Base-by-base conservation (phyloP, 208 protist species). In the Trypanosomatidae sp. region DNA sequence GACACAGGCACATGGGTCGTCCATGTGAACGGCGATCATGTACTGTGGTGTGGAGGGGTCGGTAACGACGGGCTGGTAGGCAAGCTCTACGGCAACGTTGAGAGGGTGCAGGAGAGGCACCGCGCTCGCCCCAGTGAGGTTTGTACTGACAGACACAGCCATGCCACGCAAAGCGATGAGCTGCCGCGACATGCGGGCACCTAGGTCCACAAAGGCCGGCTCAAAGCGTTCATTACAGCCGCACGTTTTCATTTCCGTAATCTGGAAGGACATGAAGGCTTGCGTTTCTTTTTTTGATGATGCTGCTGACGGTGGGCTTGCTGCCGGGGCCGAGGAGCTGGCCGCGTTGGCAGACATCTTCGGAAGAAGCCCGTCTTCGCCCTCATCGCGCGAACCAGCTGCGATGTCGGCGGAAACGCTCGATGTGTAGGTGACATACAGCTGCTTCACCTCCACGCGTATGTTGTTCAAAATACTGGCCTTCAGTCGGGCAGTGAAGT, bases 391-490 rank as follows among this genome's bases (percentile, higher is more conserved):
- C n/a, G n/a, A n/a, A n/a, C n/a, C n/a, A 43, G 13, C 58, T 49
- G 7, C 41, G 13, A 19, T n/a, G 13, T 13, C 46, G 1, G 59
- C 47, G 55, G 62, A 64, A 7, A n/a, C n/a, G n/a, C n/a, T n/a
- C n/a, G 72, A 82, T 7, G 76, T 82, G 75, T 94, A 95, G 36
- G 71, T 69, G 10, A 95, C 62, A 49, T 69, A 70, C 19, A 95
- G 59, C 60, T 89, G 59, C 39, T 87, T 44, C 33, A 95, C 72
- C 49, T 85, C 72, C 1, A 97, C 47, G 47, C 88, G 74, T 28
- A 97, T 73, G 71, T 97, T 97, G 76, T 91, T 93, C 7, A 94
- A 56, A 49, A 97, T 91, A 49, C 64, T 86, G 2, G 89, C 85
- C 67, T 89, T 87, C n/a, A 97, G 78, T 12, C 92, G 90, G 1